These are phyloP conservation scores for Aureobasidium sp. DNA, from an alignment of 2,329 filamentous ascomycete species.

Conservation along the genomic window DNA sequence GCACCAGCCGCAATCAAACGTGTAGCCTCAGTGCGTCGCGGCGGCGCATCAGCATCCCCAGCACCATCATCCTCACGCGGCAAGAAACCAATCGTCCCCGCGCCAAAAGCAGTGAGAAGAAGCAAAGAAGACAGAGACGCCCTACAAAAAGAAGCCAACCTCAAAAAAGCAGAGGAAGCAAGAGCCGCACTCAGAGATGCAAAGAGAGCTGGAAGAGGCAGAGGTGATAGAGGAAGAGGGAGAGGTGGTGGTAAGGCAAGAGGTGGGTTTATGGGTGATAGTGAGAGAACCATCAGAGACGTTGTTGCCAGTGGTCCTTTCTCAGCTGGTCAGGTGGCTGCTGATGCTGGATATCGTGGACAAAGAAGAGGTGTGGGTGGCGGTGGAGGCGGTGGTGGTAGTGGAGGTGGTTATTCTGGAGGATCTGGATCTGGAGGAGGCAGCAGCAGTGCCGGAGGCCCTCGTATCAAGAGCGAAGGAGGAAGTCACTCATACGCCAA, in stretches of 20 bases:
- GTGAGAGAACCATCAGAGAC: slow-evolving; percentile 28
- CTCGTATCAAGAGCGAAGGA: slow-evolving; percentile 40
- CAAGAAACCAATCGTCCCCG: slow-evolving; percentile 30
- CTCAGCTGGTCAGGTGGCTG: slow-evolving; percentile 35
- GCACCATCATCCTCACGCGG: slow-evolving; percentile 21
- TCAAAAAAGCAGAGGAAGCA: slow-evolving; percentile 39
- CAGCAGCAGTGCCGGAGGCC: slow-evolving; percentile 21
- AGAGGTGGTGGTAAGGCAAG: slow-evolving; percentile 36
- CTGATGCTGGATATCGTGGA: slow-evolving; percentile 23
- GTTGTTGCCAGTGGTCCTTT: slow-evolving; percentile 47
- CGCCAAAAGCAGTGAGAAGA: slow-evolving; percentile 48
- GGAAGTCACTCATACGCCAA: slow-evolving; percentile 22
- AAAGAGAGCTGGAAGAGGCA: slow-evolving; percentile 32
- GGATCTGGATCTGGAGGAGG: slow-evolving; percentile 19
- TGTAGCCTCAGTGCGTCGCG: slow-evolving; percentile 9
- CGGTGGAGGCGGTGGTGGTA: slow-evolving; percentile 26
- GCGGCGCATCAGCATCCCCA: slow-evolving; percentile 19
- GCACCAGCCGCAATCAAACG: slow-evolving; percentile 4
- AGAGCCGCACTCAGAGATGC: slow-evolving; percentile 29
- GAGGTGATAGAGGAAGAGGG: slow-evolving; percentile 32
- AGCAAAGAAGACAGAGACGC: slow-evolving; percentile 50
- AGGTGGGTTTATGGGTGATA: slow-evolving; percentile 48
- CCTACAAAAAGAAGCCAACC: slow-evolving; percentile 42
- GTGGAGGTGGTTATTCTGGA: slow-evolving; percentile 24
- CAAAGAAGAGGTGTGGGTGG: slow-evolving; percentile 4